These are phyloP conservation scores for Rhizoclosmatium sp. DNA, from an alignment of 192 early-diverging fungal genomes.

Conservation along the genomic window DNA sequence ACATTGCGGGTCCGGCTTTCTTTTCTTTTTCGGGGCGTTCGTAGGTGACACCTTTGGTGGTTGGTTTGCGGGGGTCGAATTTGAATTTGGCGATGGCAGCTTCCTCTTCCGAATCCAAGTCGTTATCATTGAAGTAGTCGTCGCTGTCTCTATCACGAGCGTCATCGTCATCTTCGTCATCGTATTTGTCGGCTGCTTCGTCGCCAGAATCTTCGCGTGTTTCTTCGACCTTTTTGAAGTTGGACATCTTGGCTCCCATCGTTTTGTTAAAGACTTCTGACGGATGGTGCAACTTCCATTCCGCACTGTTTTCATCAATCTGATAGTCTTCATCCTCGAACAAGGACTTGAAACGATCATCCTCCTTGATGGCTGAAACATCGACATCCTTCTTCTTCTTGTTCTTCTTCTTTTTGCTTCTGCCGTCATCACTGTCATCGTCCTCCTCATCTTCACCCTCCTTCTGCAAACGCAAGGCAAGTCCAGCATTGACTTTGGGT, in stretches of 20 bases:
- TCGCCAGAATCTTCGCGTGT: slow-evolving; percentile 24
- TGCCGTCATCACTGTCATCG: slow-evolving; percentile 48
- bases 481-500: slow-evolving; percentile 90
- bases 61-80: slow-evolving; percentile 41
- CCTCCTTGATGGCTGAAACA: slow-evolving; percentile 69
- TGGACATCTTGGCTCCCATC: slow-evolving; percentile 28
- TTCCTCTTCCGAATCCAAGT: slow-evolving; percentile 26
- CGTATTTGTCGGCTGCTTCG: slow-evolving; percentile 7
- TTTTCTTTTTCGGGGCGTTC: slow-evolving; percentile 24
- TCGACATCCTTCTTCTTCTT: slow-evolving; percentile 48
- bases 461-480: slow-evolving; percentile 78
- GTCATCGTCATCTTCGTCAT: slow-evolving; percentile 40
- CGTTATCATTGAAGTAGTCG: neutral
- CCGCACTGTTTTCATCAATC: slow-evolving; percentile 82
- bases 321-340: slow-evolving; percentile 93
- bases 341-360: slow-evolving; percentile 85
- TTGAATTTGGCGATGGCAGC: slow-evolving; percentile 24
- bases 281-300: slow-evolving; percentile 80
- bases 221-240: slow-evolving; percentile 50
- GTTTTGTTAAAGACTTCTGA: slow-evolving; percentile 47
- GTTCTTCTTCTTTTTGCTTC: slow-evolving; percentile 55
- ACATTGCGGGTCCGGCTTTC: slow-evolving; percentile 42
- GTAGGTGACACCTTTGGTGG: slow-evolving; percentile 42
- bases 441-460: slow-evolving; percentile 53
- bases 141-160: slow-evolving; percentile 17